A percentile compares a stretch with the other conserved stretches of the same genome.
Evolutionary conservation across 1,284 basidiomycete genomes (phyloP).

Genomic region (Ceratobasidium papillatum): DNA sequence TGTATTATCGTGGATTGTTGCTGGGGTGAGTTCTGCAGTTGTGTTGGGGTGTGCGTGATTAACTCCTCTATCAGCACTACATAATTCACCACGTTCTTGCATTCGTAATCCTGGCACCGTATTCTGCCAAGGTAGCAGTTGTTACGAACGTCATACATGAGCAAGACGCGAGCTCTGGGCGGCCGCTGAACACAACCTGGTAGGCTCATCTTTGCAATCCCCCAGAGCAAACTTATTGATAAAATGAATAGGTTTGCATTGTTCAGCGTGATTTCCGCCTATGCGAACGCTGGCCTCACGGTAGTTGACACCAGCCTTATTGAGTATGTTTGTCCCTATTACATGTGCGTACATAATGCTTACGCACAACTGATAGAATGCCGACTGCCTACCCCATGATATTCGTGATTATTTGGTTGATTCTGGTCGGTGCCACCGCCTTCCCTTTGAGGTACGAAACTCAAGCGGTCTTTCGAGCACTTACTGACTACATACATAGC

Average conservation of each 20-base stretch:
- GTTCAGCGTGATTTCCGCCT: constrained; percentile 35
- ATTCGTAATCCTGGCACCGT: constrained; percentile 29
- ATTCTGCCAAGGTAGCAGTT: constrained; percentile 26
- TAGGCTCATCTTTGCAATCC: neutral
- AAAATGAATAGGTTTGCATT: constrained; percentile 19
- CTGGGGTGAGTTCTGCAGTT: constrained; percentile 9
- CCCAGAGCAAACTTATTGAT: neutral
- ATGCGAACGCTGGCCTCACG: constrained; percentile 25
- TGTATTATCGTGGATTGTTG: constrained; percentile 36
- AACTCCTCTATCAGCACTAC: constrained; percentile 8
- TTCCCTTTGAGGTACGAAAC: constrained; percentile 29
- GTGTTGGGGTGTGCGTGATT: neutral
- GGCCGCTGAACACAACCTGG: constrained; percentile 22
- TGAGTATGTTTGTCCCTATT: constrained; percentile 8
- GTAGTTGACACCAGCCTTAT: constrained; percentile 34
- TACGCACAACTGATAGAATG: neutral
- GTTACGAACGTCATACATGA: constrained; percentile 23
- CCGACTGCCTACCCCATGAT: constrained; percentile 24
- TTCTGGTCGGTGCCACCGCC: constrained; percentile 28
- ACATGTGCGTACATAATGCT: neutral
- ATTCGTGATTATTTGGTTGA: constrained; percentile 32
- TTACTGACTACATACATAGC: too few species aligned
- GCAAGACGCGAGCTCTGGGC: constrained; percentile 21
- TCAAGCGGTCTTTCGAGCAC: too few species aligned
- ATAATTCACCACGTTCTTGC: constrained; percentile 16